A percentile compares a stretch with the other conserved stretches of the same genome.
Conservation (phyloP, 2,329 filamentous ascomycete species). For the Cytospora leucostoma region DNA sequence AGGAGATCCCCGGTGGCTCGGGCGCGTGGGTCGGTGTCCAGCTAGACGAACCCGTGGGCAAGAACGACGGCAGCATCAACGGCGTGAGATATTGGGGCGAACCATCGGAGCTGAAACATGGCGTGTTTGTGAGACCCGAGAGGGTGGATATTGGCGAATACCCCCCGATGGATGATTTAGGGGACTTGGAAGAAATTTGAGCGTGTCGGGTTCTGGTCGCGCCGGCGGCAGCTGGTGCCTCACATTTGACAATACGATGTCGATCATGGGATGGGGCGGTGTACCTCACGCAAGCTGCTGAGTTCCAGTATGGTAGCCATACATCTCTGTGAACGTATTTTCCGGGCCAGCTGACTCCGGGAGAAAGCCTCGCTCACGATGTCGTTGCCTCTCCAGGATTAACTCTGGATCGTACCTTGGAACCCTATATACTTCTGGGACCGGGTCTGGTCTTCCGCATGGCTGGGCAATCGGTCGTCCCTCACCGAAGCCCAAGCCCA, state of each 20-base stretch:
- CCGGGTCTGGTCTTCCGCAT: slow-evolving; percentile 3
- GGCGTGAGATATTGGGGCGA: slow-evolving; percentile 69
- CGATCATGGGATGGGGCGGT: neutral
- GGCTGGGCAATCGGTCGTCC: slow-evolving; percentile 4
- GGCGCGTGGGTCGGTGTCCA: slow-evolving; percentile 73
- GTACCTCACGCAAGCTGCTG: neutral
- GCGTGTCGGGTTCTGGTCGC: neutral
- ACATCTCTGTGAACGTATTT: slow-evolving; percentile 8
- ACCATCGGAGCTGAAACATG: slow-evolving; percentile 65
- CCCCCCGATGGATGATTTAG: slow-evolving; percentile 69
- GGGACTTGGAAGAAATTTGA: slow-evolving; percentile 76
- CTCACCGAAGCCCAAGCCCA: neutral
- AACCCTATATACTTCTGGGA: neutral
- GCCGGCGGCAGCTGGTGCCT: neutral
- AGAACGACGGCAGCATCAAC: slow-evolving; percentile 71
- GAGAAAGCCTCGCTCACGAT: neutral
- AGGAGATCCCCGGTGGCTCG: slow-evolving; percentile 67
- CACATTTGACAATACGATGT: neutral
- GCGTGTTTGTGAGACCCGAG: slow-evolving; percentile 78
- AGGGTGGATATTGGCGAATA: slow-evolving; percentile 76
- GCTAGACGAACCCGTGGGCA: slow-evolving; percentile 80
- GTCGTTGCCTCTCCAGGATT: slow-evolving; percentile 3
- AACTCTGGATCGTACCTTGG: too few species aligned
- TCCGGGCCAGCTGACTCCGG: slow-evolving; percentile 2
- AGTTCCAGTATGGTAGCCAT: neutral